Conservation (phyloP, 2,329 filamentous ascomycete species). For the Pestalotiopsis fici region DNA sequence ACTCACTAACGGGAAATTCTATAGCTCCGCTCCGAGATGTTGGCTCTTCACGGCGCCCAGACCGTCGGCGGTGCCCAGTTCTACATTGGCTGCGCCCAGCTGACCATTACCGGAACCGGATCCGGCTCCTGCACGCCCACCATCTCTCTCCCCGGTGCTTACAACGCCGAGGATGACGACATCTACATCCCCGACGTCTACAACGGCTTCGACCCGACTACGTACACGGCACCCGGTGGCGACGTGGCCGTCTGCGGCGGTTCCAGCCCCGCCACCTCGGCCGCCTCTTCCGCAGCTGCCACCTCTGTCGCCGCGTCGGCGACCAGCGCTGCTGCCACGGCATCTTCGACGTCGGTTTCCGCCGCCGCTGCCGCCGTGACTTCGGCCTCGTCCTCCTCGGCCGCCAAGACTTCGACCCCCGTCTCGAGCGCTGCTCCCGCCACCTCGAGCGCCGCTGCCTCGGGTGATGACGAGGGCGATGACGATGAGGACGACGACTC, state of each 20-base stretch:
- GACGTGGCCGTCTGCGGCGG: constrained; percentile 17
- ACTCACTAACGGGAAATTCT: constrained; percentile 1
- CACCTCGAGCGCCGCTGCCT: background rate
- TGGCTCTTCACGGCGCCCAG: constrained; percentile 30
- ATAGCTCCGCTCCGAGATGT: constrained; percentile 35
- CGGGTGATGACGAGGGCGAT: background rate
- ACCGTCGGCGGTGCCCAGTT: constrained; percentile 30
- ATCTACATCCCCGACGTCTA: constrained; percentile 31
- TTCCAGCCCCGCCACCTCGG: background rate
- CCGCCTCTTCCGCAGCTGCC: background rate
- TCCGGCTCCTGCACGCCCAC: constrained; percentile 26
- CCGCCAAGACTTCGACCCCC: background rate
- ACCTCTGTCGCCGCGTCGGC: constrained; percentile 4
- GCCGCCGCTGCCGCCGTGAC: background rate
- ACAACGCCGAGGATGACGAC: constrained; percentile 26
- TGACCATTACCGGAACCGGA: constrained; percentile 30
- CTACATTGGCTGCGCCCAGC: constrained; percentile 33
- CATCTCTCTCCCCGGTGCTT: constrained; percentile 31
- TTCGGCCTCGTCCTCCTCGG: background rate
- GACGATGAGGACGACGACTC: background rate
- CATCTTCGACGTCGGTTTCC: background rate
- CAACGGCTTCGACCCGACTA: constrained; percentile 31
- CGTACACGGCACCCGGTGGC: constrained; percentile 28
- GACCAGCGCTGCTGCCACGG: background rate
- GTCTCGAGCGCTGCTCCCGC: background rate